A percentile compares a stretch with the other conserved stretches of the same genome.
phyloP scores from a whole-genome alignment of 257 asterid species.

The Nicotiana otophora region DNA sequence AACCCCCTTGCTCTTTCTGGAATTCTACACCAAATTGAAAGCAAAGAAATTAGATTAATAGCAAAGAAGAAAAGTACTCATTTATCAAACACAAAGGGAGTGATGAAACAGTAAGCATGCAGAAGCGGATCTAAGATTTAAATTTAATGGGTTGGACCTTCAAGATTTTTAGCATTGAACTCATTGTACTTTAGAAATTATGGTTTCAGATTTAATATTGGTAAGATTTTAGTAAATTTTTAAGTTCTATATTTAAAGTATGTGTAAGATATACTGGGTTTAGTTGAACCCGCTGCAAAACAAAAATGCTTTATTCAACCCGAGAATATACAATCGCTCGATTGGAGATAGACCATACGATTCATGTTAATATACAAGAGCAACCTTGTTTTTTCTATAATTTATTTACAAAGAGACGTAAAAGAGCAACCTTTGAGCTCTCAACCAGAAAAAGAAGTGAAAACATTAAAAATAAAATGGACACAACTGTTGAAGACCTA shows the following conservation, averaged over 20 bases:
- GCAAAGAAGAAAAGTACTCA: neutral
- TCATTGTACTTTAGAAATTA: too few relatives aligned
- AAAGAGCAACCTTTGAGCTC: neutral
- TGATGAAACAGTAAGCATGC: neutral
- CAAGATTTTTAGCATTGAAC: too few relatives aligned
- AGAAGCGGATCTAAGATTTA: too few relatives aligned
- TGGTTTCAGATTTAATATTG: too few relatives aligned
- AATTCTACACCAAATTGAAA: constrained; percentile 11
- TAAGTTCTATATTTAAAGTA: too few relatives aligned
- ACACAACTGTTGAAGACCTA: neutral
- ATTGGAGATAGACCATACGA: neutral
- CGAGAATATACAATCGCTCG: neutral
- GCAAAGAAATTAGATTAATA: neutral
- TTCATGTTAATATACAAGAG: neutral
- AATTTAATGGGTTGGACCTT: too few relatives aligned
- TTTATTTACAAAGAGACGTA: neutral
- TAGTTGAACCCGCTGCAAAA: too few relatives aligned
- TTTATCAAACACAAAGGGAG: neutral
- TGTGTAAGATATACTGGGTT: too few relatives aligned
- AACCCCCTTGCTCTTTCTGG: constrained; percentile 16
- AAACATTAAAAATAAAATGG: neutral
- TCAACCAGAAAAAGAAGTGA: neutral
- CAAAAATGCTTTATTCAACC: neutral
- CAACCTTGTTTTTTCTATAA: too few relatives aligned
- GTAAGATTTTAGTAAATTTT: too few relatives aligned